Percentiles rank a stretch among this genome's conserved stretches.
Conservation (phyloP, 371 early-diverging fungal genomes). For the Lichtheimia ornata region DNA sequence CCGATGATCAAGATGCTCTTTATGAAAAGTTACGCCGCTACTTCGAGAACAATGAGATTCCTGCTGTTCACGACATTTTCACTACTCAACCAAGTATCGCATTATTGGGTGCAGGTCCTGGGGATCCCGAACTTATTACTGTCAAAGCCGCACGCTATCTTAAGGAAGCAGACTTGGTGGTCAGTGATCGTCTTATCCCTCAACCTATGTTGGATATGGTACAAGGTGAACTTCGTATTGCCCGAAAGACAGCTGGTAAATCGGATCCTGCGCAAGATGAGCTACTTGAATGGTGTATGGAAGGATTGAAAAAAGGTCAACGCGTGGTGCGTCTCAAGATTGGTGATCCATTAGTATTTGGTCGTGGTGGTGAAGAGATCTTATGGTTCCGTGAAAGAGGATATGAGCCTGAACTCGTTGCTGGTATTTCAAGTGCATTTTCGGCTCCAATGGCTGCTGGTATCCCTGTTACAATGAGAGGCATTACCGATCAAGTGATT, state of each 20-base stretch:
- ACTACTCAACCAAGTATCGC: conserved; percentile 44
- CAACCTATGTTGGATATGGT: conserved; percentile 64
- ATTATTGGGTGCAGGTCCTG: conserved; percentile 89
- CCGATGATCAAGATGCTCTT: conserved; percentile 23
- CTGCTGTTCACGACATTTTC: conserved; percentile 25
- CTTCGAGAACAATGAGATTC: conserved; percentile 47
- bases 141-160: conserved; percentile 66
- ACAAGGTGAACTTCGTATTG: conserved; percentile 64
- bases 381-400: conserved; percentile 71
- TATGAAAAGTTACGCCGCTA: conserved; percentile 60
- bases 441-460: conserved; percentile 70
- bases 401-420: conserved; percentile 70
- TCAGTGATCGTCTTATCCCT: conserved; percentile 82
- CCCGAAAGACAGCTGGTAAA: conserved; percentile 61
- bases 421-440: conserved; percentile 81
- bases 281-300: conserved; percentile 66
- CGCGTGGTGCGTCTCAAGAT: conserved; percentile 86
- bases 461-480: conserved; percentile 80
- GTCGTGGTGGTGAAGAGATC: conserved; percentile 91
- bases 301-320: conserved; percentile 65
- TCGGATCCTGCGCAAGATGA: conserved; percentile 76
- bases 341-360: conserved; percentile 91
- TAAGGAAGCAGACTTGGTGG: conserved; percentile 74
- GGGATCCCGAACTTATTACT: conserved; percentile 79
- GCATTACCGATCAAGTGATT: conserved; percentile 76